These are phyloP conservation scores for Syzygium oleosum DNA, from an alignment of 345 rosid species.

Conservation along the genomic window DNA sequence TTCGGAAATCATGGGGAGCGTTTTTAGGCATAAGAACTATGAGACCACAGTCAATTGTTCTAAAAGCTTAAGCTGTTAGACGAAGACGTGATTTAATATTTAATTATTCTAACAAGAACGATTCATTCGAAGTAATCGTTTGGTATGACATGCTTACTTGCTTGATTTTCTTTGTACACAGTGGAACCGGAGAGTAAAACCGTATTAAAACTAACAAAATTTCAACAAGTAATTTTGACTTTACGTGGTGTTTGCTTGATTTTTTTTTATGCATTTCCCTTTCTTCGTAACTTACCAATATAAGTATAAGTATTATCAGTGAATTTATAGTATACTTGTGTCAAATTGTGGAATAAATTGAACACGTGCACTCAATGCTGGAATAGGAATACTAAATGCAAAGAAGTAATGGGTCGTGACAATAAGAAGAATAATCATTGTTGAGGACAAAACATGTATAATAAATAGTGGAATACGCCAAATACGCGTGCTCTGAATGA, in stretches of 20 bases:
- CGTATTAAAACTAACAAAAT: not conserved
- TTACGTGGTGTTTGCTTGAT: not conserved
- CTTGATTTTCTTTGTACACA: not conserved
- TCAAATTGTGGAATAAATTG: not conserved
- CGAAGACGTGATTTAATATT: too few relatives aligned
- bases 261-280: not conserved
- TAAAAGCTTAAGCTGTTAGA: too few relatives aligned
- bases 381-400: not conserved
- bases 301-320: not conserved
- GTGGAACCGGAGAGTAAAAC: not conserved
- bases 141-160: not conserved
- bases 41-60: too few relatives aligned
- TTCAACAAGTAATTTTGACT: not conserved
- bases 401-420: not conserved
- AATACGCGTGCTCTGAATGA: not conserved
- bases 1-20: not conserved
- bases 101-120: not conserved
- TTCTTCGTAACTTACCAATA: not conserved
- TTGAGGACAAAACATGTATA: not conserved
- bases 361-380: not conserved
- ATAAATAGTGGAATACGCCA: not conserved
- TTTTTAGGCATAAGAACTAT: not conserved
- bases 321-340: not conserved
- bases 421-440: not conserved
- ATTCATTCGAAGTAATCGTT: not conserved